phyloP scores from a whole-genome alignment of 306 rosid species.

The Vigna hirtella region DNA sequence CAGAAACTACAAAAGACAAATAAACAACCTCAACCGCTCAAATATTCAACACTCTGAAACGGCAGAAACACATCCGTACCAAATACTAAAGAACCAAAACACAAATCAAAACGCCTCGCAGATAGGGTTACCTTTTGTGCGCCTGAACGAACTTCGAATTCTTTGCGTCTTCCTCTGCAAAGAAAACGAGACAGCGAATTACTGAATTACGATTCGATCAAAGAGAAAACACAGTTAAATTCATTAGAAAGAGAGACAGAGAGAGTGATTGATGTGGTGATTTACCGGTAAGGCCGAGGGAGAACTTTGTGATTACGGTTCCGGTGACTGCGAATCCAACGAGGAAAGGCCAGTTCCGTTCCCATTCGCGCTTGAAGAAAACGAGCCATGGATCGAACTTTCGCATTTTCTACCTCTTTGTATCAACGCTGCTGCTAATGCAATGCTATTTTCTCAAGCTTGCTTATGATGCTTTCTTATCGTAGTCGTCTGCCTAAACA shows the following conservation, averaged over 20 bases:
- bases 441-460: not conserved
- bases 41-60: not conserved
- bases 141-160: conserved; percentile 43
- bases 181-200: not conserved
- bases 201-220: not conserved
- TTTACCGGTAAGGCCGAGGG: conserved; percentile 66
- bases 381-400: conserved; percentile 80
- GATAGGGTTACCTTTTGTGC: conserved; percentile 38
- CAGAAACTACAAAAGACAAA: not conserved
- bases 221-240: not conserved
- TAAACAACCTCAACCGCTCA: not conserved
- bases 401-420: conserved; percentile 39
- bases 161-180: conserved; percentile 46
- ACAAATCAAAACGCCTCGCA: not conserved
- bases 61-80: not conserved
- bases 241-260: not conserved
- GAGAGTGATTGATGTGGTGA: not conserved
- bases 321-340: conserved; percentile 77
- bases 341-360: conserved; percentile 76
- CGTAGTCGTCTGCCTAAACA: not conserved
- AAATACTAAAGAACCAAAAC: not conserved
- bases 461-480: not conserved
- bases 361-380: conserved; percentile 85
- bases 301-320: conserved; percentile 59
- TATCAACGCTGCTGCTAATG: not conserved